phyloP scores from a whole-genome alignment of 257 asterid species.

The Solanum sitiens region DNA sequence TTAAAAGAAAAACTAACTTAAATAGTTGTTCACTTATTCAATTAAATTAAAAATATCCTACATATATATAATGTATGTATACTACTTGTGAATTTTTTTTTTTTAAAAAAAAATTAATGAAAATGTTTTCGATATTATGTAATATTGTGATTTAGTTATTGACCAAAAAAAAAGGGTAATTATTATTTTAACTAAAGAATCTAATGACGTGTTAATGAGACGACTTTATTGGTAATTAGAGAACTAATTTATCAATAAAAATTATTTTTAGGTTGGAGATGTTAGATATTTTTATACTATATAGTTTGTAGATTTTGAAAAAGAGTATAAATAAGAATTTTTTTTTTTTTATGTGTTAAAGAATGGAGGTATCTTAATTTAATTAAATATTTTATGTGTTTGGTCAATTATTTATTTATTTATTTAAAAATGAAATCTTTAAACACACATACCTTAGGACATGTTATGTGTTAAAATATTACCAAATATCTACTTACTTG shows the following conservation, averaged over 20 bases:
- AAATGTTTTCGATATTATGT: not conserved
- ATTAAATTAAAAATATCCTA: not conserved
- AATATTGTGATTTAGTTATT: not conserved
- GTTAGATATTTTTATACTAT: not conserved
- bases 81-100: not conserved
- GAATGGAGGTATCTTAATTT: not conserved
- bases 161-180: not conserved
- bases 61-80: not conserved
- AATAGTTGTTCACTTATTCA: not conserved
- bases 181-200: not conserved
- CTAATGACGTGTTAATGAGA: not conserved
- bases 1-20: no score
- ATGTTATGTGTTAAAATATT: not conserved
- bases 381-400: not conserved
- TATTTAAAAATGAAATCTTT: not conserved
- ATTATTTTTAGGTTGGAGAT: not conserved
- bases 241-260: not conserved
- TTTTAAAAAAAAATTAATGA: not conserved
- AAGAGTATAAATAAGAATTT: not conserved
- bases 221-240: not conserved
- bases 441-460: not conserved
- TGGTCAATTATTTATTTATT: not conserved
- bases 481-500: not conserved
- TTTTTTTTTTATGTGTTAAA: no score
- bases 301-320: not conserved